These are phyloP conservation scores for Priceomyces fermenticarens DNA, from an alignment of 805 yeast genomes.

Conservation along the genomic window DNA sequence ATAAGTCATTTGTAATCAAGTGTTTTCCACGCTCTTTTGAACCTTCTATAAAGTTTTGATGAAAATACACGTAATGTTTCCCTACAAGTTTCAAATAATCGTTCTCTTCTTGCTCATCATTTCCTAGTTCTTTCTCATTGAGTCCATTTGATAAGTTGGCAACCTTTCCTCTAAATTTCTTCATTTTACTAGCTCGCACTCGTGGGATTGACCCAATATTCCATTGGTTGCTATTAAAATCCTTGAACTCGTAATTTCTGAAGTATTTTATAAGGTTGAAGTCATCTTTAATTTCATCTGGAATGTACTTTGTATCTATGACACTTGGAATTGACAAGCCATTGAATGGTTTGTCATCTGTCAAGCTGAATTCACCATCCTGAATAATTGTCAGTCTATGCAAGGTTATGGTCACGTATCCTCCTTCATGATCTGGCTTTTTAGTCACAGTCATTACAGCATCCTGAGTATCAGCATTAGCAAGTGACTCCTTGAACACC, in stretches of 20 bases:
- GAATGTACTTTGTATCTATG: constrained; percentile 20
- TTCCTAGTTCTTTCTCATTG: constrained; percentile 3
- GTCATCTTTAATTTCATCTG: constrained; percentile 12
- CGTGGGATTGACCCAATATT: constrained; percentile 47
- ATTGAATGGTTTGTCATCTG: constrained; percentile 14
- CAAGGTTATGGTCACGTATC: constrained; percentile 22
- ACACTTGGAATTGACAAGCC: constrained; percentile 23
- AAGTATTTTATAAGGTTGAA: constrained; percentile 4
- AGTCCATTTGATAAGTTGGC: constrained; percentile 6
- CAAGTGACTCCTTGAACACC: constrained; percentile 18
- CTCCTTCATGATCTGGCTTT: constrained; percentile 25
- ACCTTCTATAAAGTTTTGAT: constrained; percentile 27
- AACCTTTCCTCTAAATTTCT: constrained; percentile 17
- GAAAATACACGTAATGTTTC: constrained; percentile 35
- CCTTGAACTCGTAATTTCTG: constrained; percentile 26
- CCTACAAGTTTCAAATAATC: constrained; percentile 27
- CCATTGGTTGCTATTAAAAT: constrained; percentile 27
- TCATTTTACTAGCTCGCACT: constrained; percentile 26
- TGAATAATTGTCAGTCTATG: constrained; percentile 12
- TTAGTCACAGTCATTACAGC: constrained; percentile 28
- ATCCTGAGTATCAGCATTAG: constrained; percentile 8
- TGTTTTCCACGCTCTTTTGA: neutral
- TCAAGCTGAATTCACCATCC: constrained; percentile 7
- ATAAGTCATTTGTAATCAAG: constrained; percentile 5
- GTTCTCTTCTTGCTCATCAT: constrained; percentile 5